These are phyloP conservation scores for Streptanthus diversifolius DNA, from an alignment of 345 rosid species.

Conservation along the genomic window DNA sequence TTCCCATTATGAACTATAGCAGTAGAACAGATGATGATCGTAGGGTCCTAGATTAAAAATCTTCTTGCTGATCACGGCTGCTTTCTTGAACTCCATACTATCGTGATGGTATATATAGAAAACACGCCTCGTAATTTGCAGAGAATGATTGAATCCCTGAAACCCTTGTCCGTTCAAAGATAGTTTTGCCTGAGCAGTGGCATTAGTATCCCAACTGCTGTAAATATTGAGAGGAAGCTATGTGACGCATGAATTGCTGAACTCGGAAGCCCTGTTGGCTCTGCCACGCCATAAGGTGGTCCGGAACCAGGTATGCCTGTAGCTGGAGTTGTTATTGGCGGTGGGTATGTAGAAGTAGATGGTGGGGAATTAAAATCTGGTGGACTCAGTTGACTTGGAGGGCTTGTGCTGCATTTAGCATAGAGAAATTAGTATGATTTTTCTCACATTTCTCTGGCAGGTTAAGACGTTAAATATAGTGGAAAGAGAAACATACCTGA, in stretches of 20 bases:
- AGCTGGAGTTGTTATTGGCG: constrained; percentile 40
- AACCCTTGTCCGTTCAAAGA: constrained; percentile 31
- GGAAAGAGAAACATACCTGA: constrained; percentile 27
- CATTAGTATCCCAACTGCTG: constrained; percentile 40
- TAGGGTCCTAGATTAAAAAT: constrained; percentile 31
- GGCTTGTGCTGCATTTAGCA: constrained; percentile 54
- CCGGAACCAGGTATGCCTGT: constrained; percentile 48
- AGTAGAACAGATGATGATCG: constrained; percentile 37
- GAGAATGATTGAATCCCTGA: constrained; percentile 32
- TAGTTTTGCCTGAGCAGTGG: constrained; percentile 43
- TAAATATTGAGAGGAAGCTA: constrained; percentile 42
- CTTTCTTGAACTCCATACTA: constrained; percentile 15
- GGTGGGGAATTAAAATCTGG: constrained; percentile 39
- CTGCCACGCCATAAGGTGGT: constrained; percentile 58
- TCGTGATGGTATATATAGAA: constrained; percentile 24
- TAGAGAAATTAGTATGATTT: not conserved
- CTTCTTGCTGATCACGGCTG: constrained; percentile 28
- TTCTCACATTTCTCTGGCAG: constrained; percentile 8
- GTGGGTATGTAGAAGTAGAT: constrained; percentile 32
- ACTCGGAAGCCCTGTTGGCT: constrained; percentile 78
- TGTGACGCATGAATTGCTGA: constrained; percentile 52
- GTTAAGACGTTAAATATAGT: not conserved
- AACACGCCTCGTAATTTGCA: constrained; percentile 33
- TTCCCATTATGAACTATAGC: constrained; percentile 39
- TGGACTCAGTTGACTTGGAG: constrained; percentile 48